Evolutionary conservation across 768 basidiomycete genomes (phyloP), one percentile per base, ranked within the genome.

Genomic region (Leccinum fibrillosum): DNA sequence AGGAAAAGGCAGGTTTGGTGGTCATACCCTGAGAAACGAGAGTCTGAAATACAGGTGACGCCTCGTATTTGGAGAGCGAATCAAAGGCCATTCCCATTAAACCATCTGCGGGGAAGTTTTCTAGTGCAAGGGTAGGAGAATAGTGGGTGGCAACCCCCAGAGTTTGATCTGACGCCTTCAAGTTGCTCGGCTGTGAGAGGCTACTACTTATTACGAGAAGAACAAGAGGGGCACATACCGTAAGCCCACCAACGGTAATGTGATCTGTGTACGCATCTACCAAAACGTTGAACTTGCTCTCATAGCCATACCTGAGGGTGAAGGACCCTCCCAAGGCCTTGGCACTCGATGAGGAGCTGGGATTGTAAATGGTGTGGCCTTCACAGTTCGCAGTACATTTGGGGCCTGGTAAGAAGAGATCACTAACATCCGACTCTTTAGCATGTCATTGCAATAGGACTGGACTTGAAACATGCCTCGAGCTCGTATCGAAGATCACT

Each of bases 81-180:
- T 66, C 64, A 71, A 76, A 81, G 0, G 60, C 79, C 78, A 81
- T 74, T 49, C 79, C 76, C 61, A 75, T 59, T 35, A 75, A 28
- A 3, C 74, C 71, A 34, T 70, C 71, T 4, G 67, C 1, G 4
- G 57, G 52, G 13, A 65, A 67, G 1, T 19, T 15, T 11, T 2
- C 2, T 17, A 1, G 1, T 7, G 21, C 23, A 2, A 68, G 19
- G 9, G 5, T 5, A 28, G 55, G 4, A 9, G 57, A 58, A 32
- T 63, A 66, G 4, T 21, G 0, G 1, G 42, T 42, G 3, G 62
- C 64, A 17, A 51, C 60, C 10, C 64, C 64, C 4, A 68, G n/a
- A 0, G 55, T 55, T 39, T 68, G 66, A 0, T 5, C 4, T 13
- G 10, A 6, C 3, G 58, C 66, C 66, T 68, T 7, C 21, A 30